Conservation (phyloP, 2,329 filamentous ascomycete species). For the Stylonectria norvegica region DNA sequence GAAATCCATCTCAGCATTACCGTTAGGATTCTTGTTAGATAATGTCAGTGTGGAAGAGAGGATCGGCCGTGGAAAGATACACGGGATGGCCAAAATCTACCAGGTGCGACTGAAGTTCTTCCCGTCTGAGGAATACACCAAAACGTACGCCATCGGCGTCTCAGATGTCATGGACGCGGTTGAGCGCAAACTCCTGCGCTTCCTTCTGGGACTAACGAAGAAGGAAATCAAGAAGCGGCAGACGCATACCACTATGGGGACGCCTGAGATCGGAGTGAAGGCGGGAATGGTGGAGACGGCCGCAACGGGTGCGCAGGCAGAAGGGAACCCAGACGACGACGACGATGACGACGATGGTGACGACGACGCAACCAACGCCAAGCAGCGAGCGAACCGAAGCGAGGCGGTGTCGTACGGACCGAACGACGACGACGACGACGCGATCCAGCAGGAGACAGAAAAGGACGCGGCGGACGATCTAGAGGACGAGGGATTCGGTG, state of each 20-base stretch:
- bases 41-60: constrained; percentile 76
- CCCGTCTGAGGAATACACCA: constrained; percentile 74
- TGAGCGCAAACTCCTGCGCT: constrained; percentile 74
- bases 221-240: constrained; percentile 82
- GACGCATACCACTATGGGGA: constrained; percentile 61
- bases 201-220: constrained; percentile 66
- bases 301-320: constrained; percentile 31
- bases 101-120: constrained; percentile 81
- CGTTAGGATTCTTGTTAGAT: constrained; percentile 79
- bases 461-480: constrained; percentile 55
- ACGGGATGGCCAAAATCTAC: constrained; percentile 76
- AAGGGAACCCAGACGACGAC: constrained; percentile 36
- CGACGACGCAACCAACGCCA: constrained; percentile 71
- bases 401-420: constrained; percentile 87
- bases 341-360: constrained; percentile 69
- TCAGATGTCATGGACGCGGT: constrained; percentile 75
- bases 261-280: constrained; percentile 67
- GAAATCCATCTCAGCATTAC: constrained; percentile 86
- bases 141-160: constrained; percentile 79
- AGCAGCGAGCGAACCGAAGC: constrained; percentile 69
- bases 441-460: constrained; percentile 62
- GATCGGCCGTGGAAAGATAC: constrained; percentile 66
- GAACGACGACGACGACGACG: constrained; percentile 88
- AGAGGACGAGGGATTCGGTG: constrained; percentile 53
- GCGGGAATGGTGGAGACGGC: constrained; percentile 53